These are phyloP conservation scores for Macrophomina tecta DNA, from an alignment of 2,329 filamentous ascomycete genomes.

Conservation along the genomic window DNA sequence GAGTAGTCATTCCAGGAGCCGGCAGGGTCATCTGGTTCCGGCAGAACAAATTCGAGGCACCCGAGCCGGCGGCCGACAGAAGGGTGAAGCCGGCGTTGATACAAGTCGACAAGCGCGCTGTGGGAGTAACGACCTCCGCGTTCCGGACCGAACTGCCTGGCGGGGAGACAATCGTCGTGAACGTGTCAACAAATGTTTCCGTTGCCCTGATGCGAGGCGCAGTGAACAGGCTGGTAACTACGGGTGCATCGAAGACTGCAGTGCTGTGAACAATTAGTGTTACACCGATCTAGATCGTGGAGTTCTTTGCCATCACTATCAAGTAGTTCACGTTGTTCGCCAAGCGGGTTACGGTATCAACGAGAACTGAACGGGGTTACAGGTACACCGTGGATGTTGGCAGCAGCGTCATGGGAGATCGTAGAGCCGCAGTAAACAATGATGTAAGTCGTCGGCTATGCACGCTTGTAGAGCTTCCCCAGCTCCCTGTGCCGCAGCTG, in stretches of 20 bases:
- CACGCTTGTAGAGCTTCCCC: constrained; percentile 7
- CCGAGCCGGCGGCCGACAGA: neutral
- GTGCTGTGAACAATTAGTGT: constrained; percentile 2
- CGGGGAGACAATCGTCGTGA: constrained; percentile 22
- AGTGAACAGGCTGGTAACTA: constrained; percentile 4
- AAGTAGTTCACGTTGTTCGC: constrained; percentile 13
- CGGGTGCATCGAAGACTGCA: neutral
- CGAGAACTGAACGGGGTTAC: constrained; percentile 1
- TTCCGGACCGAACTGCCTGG: constrained; percentile 16
- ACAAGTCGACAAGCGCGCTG: neutral
- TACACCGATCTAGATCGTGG: constrained; percentile 11
- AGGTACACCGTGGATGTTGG: constrained; percentile 9
- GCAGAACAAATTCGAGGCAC: constrained; percentile 1
- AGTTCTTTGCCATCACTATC: constrained; percentile 8
- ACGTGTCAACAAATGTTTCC: constrained; percentile 2
- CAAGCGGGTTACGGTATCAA: constrained; percentile 16
- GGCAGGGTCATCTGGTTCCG: constrained; percentile 14
- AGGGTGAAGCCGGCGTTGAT: constrained; percentile 5
- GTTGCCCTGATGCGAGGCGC: neutral
- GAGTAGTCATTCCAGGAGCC: neutral
- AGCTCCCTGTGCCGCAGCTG: neutral
- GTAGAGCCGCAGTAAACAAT: constrained; percentile 19
- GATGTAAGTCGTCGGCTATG: constrained; percentile 3
- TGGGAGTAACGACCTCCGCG: constrained; percentile 1
- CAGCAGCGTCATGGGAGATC: constrained; percentile 15